Conservation (phyloP, 2,329 filamentous ascomycete genomes). For the Pseudocercospora fuligena region DNA sequence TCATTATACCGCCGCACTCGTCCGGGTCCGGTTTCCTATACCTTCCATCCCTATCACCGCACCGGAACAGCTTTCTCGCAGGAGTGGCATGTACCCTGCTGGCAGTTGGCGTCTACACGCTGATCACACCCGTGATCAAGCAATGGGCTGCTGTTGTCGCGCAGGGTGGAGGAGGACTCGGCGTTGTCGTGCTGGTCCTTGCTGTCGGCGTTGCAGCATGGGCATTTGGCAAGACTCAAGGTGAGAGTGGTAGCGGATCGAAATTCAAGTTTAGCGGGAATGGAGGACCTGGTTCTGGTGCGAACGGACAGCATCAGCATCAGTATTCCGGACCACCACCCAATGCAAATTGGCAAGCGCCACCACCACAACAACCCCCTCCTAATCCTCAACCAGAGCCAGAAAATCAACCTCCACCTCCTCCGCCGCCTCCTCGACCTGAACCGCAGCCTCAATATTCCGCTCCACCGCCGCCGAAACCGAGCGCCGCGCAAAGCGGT, state of each 20-base stretch:
- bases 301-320: conserved; percentile 36
- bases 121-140: conserved; percentile 73
- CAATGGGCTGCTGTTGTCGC: conserved; percentile 74
- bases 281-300: conserved; percentile 41
- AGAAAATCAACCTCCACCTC: conserved; percentile 18
- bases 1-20: conserved; percentile 91
- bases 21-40: conserved; percentile 89
- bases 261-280: conserved; percentile 17
- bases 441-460: conserved; percentile 29
- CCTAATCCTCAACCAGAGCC: conserved; percentile 23
- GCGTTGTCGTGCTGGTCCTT: conserved; percentile 72
- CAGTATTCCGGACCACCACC: conserved; percentile 33
- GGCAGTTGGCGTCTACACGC: conserved; percentile 72
- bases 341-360: conserved; percentile 28
- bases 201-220: conserved; percentile 78
- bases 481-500: conserved; percentile 36
- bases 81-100: conserved; percentile 80
- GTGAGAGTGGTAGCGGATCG: conserved; percentile 48
- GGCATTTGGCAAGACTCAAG: conserved; percentile 71
- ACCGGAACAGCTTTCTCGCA: conserved; percentile 88
- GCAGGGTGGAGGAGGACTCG: conserved; percentile 70
- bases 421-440: conserved; percentile 28
- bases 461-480: conserved; percentile 27
- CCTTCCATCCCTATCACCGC: conserved; percentile 84
- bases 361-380: conserved; percentile 24